Conservation (phyloP, 2,329 filamentous ascomycete species). For the Neophaeococcomyces aloes region DNA sequence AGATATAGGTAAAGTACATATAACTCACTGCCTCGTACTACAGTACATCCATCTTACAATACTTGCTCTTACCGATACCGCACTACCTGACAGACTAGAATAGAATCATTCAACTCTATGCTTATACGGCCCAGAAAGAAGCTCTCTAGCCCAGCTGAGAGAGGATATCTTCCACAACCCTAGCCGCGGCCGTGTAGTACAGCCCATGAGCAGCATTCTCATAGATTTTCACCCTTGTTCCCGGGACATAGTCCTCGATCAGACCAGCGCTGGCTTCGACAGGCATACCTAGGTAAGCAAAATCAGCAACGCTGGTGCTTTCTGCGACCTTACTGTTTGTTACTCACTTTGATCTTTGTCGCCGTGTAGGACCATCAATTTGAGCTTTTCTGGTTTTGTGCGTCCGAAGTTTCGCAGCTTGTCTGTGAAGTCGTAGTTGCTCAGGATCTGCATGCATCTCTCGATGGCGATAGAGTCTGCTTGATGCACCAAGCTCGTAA, state of each 20-base stretch:
- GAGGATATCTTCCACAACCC: slow-evolving; percentile 19
- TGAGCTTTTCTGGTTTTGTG: slow-evolving; percentile 14
- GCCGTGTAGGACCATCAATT: slow-evolving; percentile 23
- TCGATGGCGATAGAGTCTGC: slow-evolving; percentile 24
- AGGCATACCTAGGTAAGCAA: slow-evolving; percentile 17
- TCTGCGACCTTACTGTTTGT: too few species aligned
- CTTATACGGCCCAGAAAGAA: slow-evolving; percentile 2
- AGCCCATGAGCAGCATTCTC: slow-evolving; percentile 24
- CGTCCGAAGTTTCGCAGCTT: slow-evolving; percentile 12
- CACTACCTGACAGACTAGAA: too few species aligned
- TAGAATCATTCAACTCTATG: slow-evolving; percentile 11
- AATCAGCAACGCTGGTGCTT: background rate
- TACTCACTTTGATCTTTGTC: slow-evolving; percentile 22
- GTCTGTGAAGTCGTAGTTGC: slow-evolving; percentile 21
- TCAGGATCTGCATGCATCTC: slow-evolving; percentile 24
- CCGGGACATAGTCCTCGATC: slow-evolving; percentile 11
- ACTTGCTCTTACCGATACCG: too few species aligned
- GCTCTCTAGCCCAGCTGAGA: slow-evolving; percentile 13
- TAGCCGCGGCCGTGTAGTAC: slow-evolving; percentile 15
- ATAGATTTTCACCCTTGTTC: slow-evolving; percentile 22
- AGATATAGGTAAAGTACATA: too few species aligned
- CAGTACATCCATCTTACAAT: too few species aligned
- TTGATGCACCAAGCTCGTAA: slow-evolving; percentile 20
- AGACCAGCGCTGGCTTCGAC: slow-evolving; percentile 20
- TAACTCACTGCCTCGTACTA: background rate